These are phyloP conservation scores for Rhodamnia rubescens DNA, from an alignment of 345 rosid genomes.

Conservation along the genomic window DNA sequence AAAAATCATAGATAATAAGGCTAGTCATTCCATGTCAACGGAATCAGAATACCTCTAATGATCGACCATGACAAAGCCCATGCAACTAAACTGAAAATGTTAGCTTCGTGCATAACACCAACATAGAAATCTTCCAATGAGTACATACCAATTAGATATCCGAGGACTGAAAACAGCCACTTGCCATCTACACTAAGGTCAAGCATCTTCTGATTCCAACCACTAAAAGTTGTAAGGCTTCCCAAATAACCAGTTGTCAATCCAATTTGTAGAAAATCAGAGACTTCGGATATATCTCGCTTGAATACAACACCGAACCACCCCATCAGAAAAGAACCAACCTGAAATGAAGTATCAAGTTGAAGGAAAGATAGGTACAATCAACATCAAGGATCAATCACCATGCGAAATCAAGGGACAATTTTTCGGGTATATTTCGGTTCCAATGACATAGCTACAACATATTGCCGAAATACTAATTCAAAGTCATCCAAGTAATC, in stretches of 20 bases:
- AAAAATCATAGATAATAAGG: neutral
- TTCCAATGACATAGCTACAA: neutral
- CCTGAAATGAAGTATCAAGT: conserved; percentile 15
- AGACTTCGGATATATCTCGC: conserved; percentile 47
- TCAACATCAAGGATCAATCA: neutral
- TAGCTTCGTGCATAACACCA: neutral
- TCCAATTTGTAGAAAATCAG: conserved; percentile 66
- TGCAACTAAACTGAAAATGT: neutral
- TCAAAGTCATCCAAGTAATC: neutral
- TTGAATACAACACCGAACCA: conserved; percentile 89
- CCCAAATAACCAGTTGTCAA: conserved; percentile 84
- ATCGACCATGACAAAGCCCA: neutral
- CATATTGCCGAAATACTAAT: neutral
- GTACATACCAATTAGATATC: conserved; percentile 59
- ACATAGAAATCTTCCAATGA: neutral
- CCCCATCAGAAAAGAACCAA: conserved; percentile 98
- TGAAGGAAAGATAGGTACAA: neutral
- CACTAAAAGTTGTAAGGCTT: conserved; percentile 93
- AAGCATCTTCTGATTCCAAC: conserved; percentile 97
- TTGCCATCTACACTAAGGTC: conserved; percentile 64
- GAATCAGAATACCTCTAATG: neutral
- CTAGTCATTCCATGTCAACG: neutral
- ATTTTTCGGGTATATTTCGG: neutral
- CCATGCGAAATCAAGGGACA: neutral
- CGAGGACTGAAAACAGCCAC: conserved; percentile 56